Conservation (phyloP, 306 rosid genomes). For the Rosa rugosa region DNA sequence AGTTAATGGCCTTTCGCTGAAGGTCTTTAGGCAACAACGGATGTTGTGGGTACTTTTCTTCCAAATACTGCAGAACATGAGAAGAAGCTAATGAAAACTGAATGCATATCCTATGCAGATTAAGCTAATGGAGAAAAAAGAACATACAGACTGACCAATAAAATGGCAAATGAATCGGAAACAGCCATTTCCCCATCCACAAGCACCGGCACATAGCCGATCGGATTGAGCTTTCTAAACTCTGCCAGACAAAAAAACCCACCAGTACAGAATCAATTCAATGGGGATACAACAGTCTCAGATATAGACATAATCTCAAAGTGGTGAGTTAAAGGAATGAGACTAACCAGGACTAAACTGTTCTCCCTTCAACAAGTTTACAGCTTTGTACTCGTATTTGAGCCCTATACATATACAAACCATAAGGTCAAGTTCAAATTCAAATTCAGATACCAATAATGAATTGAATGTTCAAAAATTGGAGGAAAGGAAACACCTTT, state of each 20-base stretch:
- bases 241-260: conserved; percentile 35
- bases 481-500: conserved; percentile 53
- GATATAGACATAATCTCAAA: neutral
- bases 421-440: neutral
- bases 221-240: conserved; percentile 58
- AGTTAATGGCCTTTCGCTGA: conserved; percentile 58
- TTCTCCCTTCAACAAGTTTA: conserved; percentile 55
- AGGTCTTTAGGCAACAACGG: conserved; percentile 70
- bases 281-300: neutral
- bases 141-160: conserved; percentile 41
- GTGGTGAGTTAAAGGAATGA: neutral
- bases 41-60: conserved; percentile 74
- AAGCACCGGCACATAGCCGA: conserved; percentile 66
- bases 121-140: neutral
- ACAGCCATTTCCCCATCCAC: conserved; percentile 51
- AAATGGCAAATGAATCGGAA: conserved; percentile 71
- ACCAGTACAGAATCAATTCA: neutral
- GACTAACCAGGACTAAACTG: conserved; percentile 53
- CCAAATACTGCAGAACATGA: conserved; percentile 58
- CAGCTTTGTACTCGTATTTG: conserved; percentile 51
- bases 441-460: neutral
- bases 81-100: neutral
- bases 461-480: neutral
- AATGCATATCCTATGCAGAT: neutral
- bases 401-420: conserved; percentile 35